Base-by-base conservation (phyloP, 2,329 filamentous ascomycete species). In the Plectosphaerella sp. region DNA sequence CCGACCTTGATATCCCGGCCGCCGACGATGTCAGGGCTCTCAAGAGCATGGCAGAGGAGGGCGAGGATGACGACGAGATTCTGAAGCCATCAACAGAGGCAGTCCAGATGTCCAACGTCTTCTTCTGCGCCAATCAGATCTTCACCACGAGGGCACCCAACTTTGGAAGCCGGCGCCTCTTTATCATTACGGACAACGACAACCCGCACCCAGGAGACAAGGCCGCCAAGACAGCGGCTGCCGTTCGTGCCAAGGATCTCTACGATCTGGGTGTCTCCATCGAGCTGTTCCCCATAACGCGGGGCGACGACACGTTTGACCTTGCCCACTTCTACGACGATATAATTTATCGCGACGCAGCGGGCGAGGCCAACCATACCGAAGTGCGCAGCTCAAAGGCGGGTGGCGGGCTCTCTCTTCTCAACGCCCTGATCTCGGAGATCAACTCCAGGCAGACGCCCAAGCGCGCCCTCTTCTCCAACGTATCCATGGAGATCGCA, bases 61-160 rank as follows among this genome's bases (percentile, higher is more conserved):
- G 87, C 33, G 87, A 90, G 45, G 84, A 88, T 53, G 80, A 83
- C 1, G 76, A 84, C 3, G 78, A 85, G 9, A 72, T 97, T 4
- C 72, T 97, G 36, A 77, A 79, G 6, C 86, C 92, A 2, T 82
- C 89, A 0, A 72, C 80, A 4, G 84, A 92, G 51, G 74, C 78
- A 1, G 85, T 88, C 1, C 84, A 86, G 35, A 96, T 99, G 86
- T 84, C 89, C 10, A 96, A 92, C 61, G 80, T 99, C 3, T 77
- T 99, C 2, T 97, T 97, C 65, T 96, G 92, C 61, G 93, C 91
- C 37, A 97, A 97, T 59, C 91, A 97, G 64, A 89, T 97, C 49
- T 97, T 99, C 66, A 96, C 92, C 1, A 96, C 90, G 3, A 96
- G 89, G 66, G 92, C 94, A 0, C 86, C 94, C 16, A 97, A 97